Evolutionary conservation across 371 early-diverging fungal genomes (phyloP).

Genomic region (Sporodiniella umbellata): DNA sequence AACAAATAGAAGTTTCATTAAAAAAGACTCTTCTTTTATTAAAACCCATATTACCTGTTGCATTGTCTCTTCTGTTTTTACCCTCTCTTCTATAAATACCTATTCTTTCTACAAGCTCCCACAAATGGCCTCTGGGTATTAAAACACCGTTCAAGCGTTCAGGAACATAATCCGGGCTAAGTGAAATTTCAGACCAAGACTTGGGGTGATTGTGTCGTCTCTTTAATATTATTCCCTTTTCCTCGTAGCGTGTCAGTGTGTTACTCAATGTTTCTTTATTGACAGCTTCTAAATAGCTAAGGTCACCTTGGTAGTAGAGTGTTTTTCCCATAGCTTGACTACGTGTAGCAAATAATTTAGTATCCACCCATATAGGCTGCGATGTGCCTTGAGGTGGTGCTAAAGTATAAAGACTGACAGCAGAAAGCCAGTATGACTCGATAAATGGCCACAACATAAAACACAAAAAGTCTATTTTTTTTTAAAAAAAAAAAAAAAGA

Average conservation of each 20-base stretch:
- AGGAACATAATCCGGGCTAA: conserved; percentile 60
- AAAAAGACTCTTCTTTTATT: not conserved
- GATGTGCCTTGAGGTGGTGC: conserved; percentile 33
- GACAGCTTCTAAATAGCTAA: conserved; percentile 79
- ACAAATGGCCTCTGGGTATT: conserved; percentile 62
- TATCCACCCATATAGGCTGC: conserved; percentile 63
- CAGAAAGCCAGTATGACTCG: conserved; percentile 86
- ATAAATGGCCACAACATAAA: conserved; percentile 89
- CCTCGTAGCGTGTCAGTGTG: conserved; percentile 67
- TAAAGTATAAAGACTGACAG: conserved; percentile 60
- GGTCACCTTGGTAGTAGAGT: conserved; percentile 78
- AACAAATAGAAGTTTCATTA: not conserved
- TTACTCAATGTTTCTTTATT: conserved; percentile 85
- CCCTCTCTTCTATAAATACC: conserved; percentile 84
- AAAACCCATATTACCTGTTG: conserved; percentile 53
- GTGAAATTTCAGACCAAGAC: conserved; percentile 47
- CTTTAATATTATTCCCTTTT: conserved; percentile 65
- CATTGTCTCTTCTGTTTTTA: conserved; percentile 85
- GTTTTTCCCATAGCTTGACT: conserved; percentile 81
- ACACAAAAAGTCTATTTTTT: conserved; percentile 71
- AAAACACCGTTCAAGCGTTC: conserved; percentile 50
- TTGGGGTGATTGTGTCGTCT: conserved; percentile 45
- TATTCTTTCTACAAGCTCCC: conserved; percentile 83
- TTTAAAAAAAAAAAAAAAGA: not conserved
- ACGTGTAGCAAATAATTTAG: conserved; percentile 62